phyloP scores from a whole-genome alignment of 2,329 filamentous ascomycete species.

The Curvularia sp. region DNA sequence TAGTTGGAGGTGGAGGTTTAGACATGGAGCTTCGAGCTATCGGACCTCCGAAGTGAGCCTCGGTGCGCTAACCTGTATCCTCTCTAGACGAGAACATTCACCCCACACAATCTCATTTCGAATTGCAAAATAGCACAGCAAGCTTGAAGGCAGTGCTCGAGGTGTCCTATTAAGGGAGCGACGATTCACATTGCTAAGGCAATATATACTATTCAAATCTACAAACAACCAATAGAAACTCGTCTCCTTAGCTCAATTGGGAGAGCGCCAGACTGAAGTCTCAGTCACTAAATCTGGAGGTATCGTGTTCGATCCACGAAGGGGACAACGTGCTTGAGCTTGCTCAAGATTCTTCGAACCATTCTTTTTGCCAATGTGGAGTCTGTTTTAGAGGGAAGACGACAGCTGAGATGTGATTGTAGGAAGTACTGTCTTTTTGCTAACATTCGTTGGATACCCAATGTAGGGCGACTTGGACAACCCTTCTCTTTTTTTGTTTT shows the following conservation, averaged over 20 bases:
- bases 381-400: no score
- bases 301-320: neutral
- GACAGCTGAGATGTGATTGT: neutral
- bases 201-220: no score
- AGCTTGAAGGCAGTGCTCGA: no score
- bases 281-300: slow-evolving; percentile 28
- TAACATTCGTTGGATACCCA: no score
- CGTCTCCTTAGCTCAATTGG: slow-evolving; percentile 31
- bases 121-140: neutral
- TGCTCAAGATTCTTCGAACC: slow-evolving; percentile 23
- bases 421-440: neutral
- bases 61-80: slow-evolving; percentile 11
- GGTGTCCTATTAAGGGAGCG: no score
- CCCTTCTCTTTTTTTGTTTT: neutral
- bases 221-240: slow-evolving; percentile 17
- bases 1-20: slow-evolving; percentile 11
- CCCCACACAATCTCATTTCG: neutral
- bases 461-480: no score
- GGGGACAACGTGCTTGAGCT: slow-evolving; percentile 26
- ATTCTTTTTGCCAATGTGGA: slow-evolving; percentile 13
- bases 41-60: slow-evolving; percentile 1
- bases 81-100: slow-evolving; percentile 9
- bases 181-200: no score
- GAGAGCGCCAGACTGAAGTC: slow-evolving; percentile 31
- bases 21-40: slow-evolving; percentile 13